Conservation (phyloP, 2,329 filamentous ascomycete species). For the Fusarium chlamydosporum region DNA sequence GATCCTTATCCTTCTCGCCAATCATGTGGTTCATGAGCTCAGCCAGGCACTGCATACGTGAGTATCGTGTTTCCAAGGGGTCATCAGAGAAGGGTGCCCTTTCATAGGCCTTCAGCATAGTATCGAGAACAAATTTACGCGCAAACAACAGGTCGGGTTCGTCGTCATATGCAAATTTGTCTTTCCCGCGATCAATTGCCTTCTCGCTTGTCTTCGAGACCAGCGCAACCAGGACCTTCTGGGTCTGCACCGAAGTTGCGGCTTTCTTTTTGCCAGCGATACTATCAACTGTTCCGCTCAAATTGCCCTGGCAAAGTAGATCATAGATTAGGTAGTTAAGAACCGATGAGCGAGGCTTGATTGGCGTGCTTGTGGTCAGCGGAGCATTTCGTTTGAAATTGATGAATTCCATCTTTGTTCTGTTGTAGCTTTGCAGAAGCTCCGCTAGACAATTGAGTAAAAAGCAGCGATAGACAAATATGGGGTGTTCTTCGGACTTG, state of each 20-base stretch:
- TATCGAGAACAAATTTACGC: slow-evolving; percentile 94
- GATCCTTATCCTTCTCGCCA: slow-evolving; percentile 79
- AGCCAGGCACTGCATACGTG: slow-evolving; percentile 86
- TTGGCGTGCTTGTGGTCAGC: slow-evolving; percentile 85
- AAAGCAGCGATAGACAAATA: slow-evolving; percentile 97
- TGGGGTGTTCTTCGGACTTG: slow-evolving; percentile 93
- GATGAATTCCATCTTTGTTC: slow-evolving; percentile 98
- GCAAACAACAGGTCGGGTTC: slow-evolving; percentile 91
- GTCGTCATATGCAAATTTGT: slow-evolving; percentile 77
- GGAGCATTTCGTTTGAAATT: slow-evolving; percentile 96
- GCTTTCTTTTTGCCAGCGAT: slow-evolving; percentile 85
- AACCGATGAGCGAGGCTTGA: slow-evolving; percentile 92
- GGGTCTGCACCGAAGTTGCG: slow-evolving; percentile 87
- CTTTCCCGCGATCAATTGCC: slow-evolving; percentile 68
- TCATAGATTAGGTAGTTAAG: slow-evolving; percentile 93
- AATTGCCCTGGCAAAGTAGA: slow-evolving; percentile 73
- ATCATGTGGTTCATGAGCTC: slow-evolving; percentile 96
- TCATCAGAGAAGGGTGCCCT: slow-evolving; percentile 86
- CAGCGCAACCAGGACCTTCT: slow-evolving; percentile 86
- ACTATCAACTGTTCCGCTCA: slow-evolving; percentile 79
- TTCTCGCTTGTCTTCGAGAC: slow-evolving; percentile 90
- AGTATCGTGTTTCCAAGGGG: slow-evolving; percentile 86
- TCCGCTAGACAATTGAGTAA: slow-evolving; percentile 92
- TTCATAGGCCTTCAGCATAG: slow-evolving; percentile 91
- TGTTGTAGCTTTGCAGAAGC: slow-evolving; percentile 90